Evolutionary conservation across 2,329 filamentous ascomycete genomes (phyloP).

Genomic region (Lecanicillium sp.): DNA sequence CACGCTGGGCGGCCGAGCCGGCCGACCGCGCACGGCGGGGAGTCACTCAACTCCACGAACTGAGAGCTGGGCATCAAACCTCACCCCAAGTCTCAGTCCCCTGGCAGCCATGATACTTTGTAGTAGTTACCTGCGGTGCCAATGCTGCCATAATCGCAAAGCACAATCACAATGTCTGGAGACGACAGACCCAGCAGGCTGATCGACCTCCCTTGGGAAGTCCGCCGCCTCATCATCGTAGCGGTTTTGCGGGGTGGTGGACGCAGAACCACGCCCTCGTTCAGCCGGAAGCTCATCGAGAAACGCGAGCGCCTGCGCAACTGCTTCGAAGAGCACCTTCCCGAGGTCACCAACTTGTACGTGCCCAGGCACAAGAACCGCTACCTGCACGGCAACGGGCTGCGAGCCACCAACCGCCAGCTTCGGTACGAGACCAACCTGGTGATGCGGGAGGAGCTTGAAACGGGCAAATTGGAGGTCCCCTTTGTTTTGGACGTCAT

Average conservation of each 20-base stretch:
- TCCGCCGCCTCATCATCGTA: slow-evolving; percentile 4
- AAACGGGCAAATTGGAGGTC: background rate
- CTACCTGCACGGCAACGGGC: background rate
- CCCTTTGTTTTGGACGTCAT: slow-evolving; percentile 4
- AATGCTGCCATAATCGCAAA: no score
- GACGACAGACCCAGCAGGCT: slow-evolving; percentile 1
- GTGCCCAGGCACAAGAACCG: background rate
- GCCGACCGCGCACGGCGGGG: no score
- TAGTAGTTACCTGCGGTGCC: no score
- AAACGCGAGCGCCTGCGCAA: slow-evolving; percentile 1
- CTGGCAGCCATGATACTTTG: no score
- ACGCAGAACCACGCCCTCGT: background rate
- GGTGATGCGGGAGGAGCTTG: slow-evolving; percentile 1
- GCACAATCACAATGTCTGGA: background rate
- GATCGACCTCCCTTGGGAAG: slow-evolving; percentile 3
- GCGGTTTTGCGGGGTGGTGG: background rate
- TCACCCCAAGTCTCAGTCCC: no score
- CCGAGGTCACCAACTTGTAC: slow-evolving; percentile 5
- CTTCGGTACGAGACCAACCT: background rate
- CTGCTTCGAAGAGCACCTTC: slow-evolving; percentile 2
- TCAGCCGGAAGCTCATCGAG: background rate
- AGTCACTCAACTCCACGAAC: no score
- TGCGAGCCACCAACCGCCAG: slow-evolving; percentile 5
- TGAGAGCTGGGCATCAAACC: no score
- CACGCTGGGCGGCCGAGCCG: no score